A percentile compares a stretch with the other conserved stretches of the same genome.
Conservation (phyloP, 1,139 yeast genomes). For the Eremothecium coryli region DNA sequence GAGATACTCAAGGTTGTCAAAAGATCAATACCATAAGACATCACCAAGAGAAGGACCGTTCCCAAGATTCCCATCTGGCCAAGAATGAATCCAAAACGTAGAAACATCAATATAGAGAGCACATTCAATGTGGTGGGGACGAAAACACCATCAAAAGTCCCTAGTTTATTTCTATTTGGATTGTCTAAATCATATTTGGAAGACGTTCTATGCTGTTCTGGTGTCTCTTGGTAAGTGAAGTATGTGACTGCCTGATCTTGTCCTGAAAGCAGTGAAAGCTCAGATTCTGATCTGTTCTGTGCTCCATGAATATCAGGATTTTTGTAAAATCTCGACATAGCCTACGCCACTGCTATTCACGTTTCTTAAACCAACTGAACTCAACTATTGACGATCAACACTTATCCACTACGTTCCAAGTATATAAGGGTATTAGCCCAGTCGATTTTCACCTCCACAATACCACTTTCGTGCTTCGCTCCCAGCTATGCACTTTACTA, state of each 20-base stretch:
- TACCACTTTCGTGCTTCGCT: too few species aligned
- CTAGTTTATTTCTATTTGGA: conserved; percentile 41
- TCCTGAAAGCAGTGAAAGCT: conserved; percentile 21
- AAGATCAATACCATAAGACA: conserved; percentile 58
- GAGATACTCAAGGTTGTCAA: conserved; percentile 65
- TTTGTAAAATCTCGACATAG: conserved; percentile 22
- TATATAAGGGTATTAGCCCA: too few species aligned
- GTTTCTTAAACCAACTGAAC: too few species aligned
- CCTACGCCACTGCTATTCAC: too few species aligned
- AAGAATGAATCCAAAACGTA: conserved; percentile 68
- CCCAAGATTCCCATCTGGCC: conserved; percentile 74
- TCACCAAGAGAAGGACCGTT: conserved; percentile 43
- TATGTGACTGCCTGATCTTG: conserved; percentile 17
- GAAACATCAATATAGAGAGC: conserved; percentile 69
- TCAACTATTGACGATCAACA: too few species aligned
- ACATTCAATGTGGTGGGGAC: conserved; percentile 70
- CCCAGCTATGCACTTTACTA: too few species aligned
- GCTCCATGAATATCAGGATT: conserved; percentile 26
- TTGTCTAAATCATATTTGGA: conserved; percentile 29
- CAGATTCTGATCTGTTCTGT: conserved; percentile 22
- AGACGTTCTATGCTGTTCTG: conserved; percentile 20
- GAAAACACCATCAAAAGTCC: conserved; percentile 71
- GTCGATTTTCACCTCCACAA: too few species aligned
- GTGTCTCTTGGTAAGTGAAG: conserved; percentile 26
- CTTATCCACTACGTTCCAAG: too few species aligned